phyloP scores from a whole-genome alignment of 2,329 filamentous ascomycete genomes.

The Colletotrichum sp. region DNA sequence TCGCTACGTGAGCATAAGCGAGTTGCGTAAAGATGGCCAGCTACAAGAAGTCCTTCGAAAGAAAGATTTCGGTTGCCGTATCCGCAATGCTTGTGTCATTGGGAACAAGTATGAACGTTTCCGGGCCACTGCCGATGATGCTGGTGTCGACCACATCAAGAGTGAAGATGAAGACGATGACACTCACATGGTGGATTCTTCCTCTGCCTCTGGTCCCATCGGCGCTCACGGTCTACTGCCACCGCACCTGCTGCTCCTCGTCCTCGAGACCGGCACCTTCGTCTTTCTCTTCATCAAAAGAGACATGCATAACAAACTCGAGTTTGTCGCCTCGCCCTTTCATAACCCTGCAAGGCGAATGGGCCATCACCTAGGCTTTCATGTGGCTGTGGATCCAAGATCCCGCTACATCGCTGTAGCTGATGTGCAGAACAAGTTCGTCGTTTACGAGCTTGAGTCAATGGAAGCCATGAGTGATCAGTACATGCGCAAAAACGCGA shows the following conservation, averaged over 20 bases:
- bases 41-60: slow-evolving; percentile 80
- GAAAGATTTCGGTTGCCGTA: slow-evolving; percentile 78
- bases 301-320: slow-evolving; percentile 47
- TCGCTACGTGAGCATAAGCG: slow-evolving; percentile 79
- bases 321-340: slow-evolving; percentile 67
- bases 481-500: slow-evolving; percentile 46
- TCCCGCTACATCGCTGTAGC: slow-evolving; percentile 73
- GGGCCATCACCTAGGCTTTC: slow-evolving; percentile 62
- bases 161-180: slow-evolving; percentile 42
- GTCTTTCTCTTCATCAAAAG: slow-evolving; percentile 76
- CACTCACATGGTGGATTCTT: slow-evolving; percentile 36
- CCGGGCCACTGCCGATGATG: slow-evolving; percentile 32
- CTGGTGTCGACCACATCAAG: slow-evolving; percentile 33
- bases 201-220: slow-evolving; percentile 7
- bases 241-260: slow-evolving; percentile 81
- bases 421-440: slow-evolving; percentile 72
- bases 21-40: slow-evolving; percentile 72
- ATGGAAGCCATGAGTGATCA: slow-evolving; percentile 55
- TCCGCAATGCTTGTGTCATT: slow-evolving; percentile 80
- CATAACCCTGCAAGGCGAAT: slow-evolving; percentile 59
- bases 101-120: slow-evolving; percentile 54
- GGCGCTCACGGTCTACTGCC: slow-evolving; percentile 50
- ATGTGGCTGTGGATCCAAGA: slow-evolving; percentile 79
- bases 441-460: slow-evolving; percentile 72
- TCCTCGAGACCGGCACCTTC: slow-evolving; percentile 74